Percentiles rank a stretch among this genome's conserved stretches.
phyloP scores from a whole-genome alignment of 2,329 filamentous ascomycete species.

The Diatrype stigma region DNA sequence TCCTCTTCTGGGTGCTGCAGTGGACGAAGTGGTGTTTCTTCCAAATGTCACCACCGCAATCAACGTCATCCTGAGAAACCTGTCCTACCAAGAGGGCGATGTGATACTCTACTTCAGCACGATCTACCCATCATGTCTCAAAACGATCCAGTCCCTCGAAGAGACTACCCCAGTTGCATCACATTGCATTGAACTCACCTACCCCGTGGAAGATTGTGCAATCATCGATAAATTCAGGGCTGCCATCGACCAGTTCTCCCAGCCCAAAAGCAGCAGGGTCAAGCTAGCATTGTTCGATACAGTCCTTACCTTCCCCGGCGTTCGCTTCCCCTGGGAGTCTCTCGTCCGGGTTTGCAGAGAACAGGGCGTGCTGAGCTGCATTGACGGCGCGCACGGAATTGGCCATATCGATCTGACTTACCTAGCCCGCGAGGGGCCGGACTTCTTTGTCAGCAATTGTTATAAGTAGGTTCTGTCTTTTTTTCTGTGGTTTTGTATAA shows the following conservation, averaged over 20 bases:
- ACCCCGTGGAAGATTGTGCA: slow-evolving; percentile 57
- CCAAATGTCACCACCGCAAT: slow-evolving; percentile 67
- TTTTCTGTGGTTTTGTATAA: not conserved
- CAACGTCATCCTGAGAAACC: slow-evolving; percentile 64
- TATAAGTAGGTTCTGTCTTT: slow-evolving; percentile 47
- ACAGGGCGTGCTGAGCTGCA: slow-evolving; percentile 56
- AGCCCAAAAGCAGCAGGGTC: slow-evolving; percentile 47
- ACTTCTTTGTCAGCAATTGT: slow-evolving; percentile 70
- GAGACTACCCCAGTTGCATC: slow-evolving; percentile 47
- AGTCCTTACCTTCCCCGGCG: slow-evolving; percentile 63
- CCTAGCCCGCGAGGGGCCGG: slow-evolving; percentile 53
- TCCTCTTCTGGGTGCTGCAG: slow-evolving; percentile 54
- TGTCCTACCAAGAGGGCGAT: slow-evolving; percentile 56
- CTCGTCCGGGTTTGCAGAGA: slow-evolving; percentile 55
- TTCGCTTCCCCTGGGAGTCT: slow-evolving; percentile 64
- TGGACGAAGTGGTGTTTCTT: slow-evolving; percentile 61
- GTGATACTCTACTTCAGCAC: slow-evolving; percentile 64
- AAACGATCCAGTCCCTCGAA: slow-evolving; percentile 55
- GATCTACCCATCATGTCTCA: slow-evolving; percentile 64
- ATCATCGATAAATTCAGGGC: slow-evolving; percentile 50
- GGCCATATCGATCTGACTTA: slow-evolving; percentile 63
- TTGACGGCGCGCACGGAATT: slow-evolving; percentile 69
- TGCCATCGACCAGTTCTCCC: slow-evolving; percentile 44
- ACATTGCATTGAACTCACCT: slow-evolving; percentile 49
- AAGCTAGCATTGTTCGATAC: slow-evolving; percentile 68